Evolutionary conservation across 2,329 filamentous ascomycete genomes (phyloP).

Genomic region (Hansfordia pulvinata): DNA sequence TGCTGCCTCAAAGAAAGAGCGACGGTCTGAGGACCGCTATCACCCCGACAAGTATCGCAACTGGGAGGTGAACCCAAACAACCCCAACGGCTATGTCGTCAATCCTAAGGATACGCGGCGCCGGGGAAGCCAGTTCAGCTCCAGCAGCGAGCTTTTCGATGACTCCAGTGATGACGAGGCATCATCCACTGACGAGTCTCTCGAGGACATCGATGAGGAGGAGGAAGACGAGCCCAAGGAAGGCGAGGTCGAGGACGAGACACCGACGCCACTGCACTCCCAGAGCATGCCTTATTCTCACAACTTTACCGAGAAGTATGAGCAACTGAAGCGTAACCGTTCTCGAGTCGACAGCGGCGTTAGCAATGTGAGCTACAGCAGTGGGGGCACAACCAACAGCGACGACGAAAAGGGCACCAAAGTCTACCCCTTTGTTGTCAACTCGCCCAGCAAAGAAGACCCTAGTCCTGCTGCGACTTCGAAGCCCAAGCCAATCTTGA

Average conservation of each 20-base stretch:
- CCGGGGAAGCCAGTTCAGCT: slow-evolving; percentile 10
- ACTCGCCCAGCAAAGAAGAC: slow-evolving; percentile 16
- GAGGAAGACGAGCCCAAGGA: slow-evolving; percentile 3
- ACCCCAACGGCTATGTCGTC: slow-evolving; percentile 9
- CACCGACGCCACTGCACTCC: slow-evolving; percentile 5
- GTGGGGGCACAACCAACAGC: slow-evolving; percentile 7
- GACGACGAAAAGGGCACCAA: slow-evolving; percentile 16
- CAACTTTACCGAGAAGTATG: slow-evolving; percentile 3
- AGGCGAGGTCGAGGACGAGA: slow-evolving; percentile 2
- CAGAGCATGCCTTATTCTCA: slow-evolving; percentile 7
- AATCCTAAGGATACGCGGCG: slow-evolving; percentile 7
- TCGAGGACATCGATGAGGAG: slow-evolving; percentile 13
- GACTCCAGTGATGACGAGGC: too few relatives aligned
- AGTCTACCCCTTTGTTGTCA: slow-evolving; percentile 26
- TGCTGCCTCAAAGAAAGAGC: slow-evolving; percentile 5
- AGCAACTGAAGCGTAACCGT: slow-evolving; percentile 2
- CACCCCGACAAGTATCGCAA: slow-evolving; percentile 18
- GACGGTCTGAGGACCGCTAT: slow-evolving; percentile 12
- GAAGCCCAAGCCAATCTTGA: slow-evolving; percentile 43
- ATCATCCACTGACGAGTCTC: slow-evolving; percentile 12
- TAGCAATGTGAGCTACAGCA: slow-evolving; percentile 2
- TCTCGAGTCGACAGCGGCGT: slow-evolving; percentile 6
- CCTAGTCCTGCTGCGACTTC: slow-evolving; percentile 21
- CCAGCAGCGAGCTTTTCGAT: slow-evolving; percentile 14
- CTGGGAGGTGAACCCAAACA: slow-evolving; percentile 11